Base-by-base conservation (phyloP, 139 green algal species). In the Ettlia oleoabundans region DNA sequence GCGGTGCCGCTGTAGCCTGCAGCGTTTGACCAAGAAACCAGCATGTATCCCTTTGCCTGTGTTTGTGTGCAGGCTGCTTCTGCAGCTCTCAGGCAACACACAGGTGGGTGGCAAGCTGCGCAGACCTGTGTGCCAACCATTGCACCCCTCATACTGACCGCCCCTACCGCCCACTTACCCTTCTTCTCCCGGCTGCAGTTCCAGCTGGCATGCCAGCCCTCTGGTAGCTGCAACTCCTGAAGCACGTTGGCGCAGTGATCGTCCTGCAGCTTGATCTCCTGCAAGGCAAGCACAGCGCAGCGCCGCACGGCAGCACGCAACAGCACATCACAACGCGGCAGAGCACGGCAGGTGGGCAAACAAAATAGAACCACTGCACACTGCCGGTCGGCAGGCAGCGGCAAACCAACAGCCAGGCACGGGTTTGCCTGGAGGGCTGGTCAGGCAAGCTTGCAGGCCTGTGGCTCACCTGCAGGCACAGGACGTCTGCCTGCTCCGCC, bases 181-280 rank as follows among this genome's bases (percentile, higher is more conserved):
- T 90, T 88, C 66, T 89, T 91, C 61, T 74, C 81, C 13, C 68
- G 83, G 42, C 73, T 89, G 84, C 84, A 93, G 76, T 88, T 88
- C 89, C 89, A 96, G 69, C 67, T 51, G 37, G 53, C 62, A 51
- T 86, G 74, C 87, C 89, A 90, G 37, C 82, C 89, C 7, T 65
- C 18, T 7, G 90, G 80, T 75, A 90, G 63, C 30, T 85, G 22
- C 19, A 87, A 43, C 37, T 71, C 58, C 75, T 41, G 22, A 37
- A 82, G 80, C 40, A 67, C 82, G 30, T 86, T 74, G 24, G 30
- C n/a, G 53, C 80, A 77, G 30, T 80, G 82, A 43, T 86, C 81
- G 2, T 83, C 83, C 77, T 96, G 90, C 76, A 96, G 80, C 86
- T 96, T 96, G 67, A 87, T 89, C 77, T 96, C 93, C 85, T 94